phyloP scores from a whole-genome alignment of 139 green algal species.

The Edaphochlamys debaryana region DNA sequence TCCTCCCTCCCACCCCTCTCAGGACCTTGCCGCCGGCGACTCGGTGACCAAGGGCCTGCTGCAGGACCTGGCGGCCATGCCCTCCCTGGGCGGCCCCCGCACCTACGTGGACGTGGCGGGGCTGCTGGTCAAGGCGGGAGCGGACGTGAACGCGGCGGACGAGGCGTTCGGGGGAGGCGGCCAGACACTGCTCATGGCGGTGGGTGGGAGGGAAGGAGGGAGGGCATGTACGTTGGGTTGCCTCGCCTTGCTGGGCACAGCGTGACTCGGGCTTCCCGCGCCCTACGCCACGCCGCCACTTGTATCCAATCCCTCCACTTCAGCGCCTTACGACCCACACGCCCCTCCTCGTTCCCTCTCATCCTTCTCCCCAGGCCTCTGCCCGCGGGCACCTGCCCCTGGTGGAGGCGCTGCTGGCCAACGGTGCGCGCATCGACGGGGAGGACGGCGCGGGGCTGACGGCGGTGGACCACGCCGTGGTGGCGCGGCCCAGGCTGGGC shows the following conservation, averaged over 20 bases:
- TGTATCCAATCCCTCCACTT: too few species aligned
- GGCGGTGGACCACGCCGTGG: conserved; percentile 12
- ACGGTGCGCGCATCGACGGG: conserved; percentile 9
- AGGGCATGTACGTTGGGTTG: too few species aligned
- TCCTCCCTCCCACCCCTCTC: too few species aligned
- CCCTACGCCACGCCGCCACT: too few species aligned
- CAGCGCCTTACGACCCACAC: too few species aligned
- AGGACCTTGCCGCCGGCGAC: background rate
- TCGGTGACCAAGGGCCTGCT: background rate
- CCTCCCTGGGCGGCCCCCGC: background rate
- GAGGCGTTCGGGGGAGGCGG: background rate
- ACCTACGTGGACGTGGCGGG: background rate
- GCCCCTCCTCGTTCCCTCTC: too few species aligned
- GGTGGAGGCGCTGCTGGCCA: conserved; percentile 16
- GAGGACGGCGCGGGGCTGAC: conserved; percentile 9
- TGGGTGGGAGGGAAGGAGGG: background rate
- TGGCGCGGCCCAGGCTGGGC: background rate
- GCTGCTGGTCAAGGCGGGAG: conserved; percentile 18
- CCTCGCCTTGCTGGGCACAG: too few species aligned
- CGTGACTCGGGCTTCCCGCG: too few species aligned
- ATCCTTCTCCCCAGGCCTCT: too few species aligned
- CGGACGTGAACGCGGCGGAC: conserved; percentile 24
- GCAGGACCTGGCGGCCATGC: background rate
- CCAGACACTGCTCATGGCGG: conserved; percentile 16
- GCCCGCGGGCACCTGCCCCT: conserved; percentile 10